A percentile compares a stretch with the other conserved stretches of the same genome.
phyloP scores from a whole-genome alignment of 169 alveolate species.

The Babesia microti region DNA sequence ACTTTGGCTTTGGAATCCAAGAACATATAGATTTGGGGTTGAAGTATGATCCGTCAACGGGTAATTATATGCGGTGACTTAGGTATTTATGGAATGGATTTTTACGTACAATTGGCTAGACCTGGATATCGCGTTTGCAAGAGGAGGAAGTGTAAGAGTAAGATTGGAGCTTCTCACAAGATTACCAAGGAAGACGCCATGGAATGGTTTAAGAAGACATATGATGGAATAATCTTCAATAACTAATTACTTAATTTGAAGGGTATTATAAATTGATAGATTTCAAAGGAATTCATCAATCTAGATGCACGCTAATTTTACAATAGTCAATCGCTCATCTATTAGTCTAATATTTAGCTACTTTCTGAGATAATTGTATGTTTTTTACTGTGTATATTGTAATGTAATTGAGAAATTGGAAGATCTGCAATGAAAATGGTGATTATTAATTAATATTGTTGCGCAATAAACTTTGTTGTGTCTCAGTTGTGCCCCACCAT shows the following conservation, averaged over 20 bases:
- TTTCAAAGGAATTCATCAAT: too few relatives aligned
- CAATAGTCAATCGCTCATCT: too few relatives aligned
- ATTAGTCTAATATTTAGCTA: too few relatives aligned
- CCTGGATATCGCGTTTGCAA: slow-evolving; percentile 95
- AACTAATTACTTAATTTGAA: slow-evolving; percentile 5
- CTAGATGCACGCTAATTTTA: too few relatives aligned
- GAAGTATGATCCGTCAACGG: slow-evolving; percentile 98
- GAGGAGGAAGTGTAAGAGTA: slow-evolving; percentile 83
- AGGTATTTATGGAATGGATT: slow-evolving; percentile 99
- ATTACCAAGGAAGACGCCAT: slow-evolving; percentile 93
- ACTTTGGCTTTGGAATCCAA: slow-evolving; percentile 99
- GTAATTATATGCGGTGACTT: slow-evolving; percentile 28
- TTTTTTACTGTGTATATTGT: too few relatives aligned
- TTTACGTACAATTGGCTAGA: slow-evolving; percentile 95
- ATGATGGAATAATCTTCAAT: slow-evolving; percentile 91
- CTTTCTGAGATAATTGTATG: too few relatives aligned
- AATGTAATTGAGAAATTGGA: too few relatives aligned
- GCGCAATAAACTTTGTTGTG: too few relatives aligned
- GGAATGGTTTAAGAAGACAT: slow-evolving; percentile 93
- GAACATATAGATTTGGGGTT: slow-evolving; percentile 99
- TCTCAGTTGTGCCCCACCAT: too few relatives aligned
- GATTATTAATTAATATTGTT: too few relatives aligned
- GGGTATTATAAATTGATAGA: too few relatives aligned
- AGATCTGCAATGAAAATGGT: too few relatives aligned
- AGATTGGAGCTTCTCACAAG: slow-evolving; percentile 87